Conservation (phyloP, 1,139 yeast species). For the Candida sp. region DNA sequence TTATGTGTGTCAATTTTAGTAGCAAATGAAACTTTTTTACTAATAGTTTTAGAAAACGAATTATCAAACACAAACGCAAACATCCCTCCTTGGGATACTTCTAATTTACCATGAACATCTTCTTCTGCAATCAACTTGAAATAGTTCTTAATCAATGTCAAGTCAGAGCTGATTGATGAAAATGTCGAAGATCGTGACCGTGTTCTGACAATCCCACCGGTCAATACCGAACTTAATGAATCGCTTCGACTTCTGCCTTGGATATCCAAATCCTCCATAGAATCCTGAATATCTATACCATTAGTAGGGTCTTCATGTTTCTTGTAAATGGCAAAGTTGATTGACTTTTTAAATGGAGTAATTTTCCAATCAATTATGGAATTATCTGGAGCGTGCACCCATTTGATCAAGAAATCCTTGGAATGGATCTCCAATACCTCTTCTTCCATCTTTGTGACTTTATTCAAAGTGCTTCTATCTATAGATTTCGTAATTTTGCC, state of each 20-base stretch:
- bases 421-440: constrained; percentile 89
- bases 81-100: constrained; percentile 56
- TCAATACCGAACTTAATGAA: constrained; percentile 36
- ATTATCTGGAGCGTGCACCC: constrained; percentile 77
- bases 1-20: constrained; percentile 34
- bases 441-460: constrained; percentile 1
- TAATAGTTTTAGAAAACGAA: constrained; percentile 81
- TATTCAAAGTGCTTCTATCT: constrained; percentile 6
- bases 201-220: constrained; percentile 30
- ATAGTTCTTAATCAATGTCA: constrained; percentile 38
- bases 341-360: constrained; percentile 81
- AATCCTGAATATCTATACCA: constrained; percentile 5
- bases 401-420: constrained; percentile 82
- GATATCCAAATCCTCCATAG: constrained; percentile 1
- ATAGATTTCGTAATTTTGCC: constrained; percentile 2
- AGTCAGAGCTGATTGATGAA: constrained; percentile 32
- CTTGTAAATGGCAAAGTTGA: constrained; percentile 60
- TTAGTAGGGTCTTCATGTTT: constrained; percentile 26
- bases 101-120: constrained; percentile 59
- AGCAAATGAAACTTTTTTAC: constrained; percentile 77
- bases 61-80: constrained; percentile 92
- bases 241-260: constrained; percentile 23
- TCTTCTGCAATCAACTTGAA: constrained; percentile 53
- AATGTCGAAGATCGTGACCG: constrained; percentile 35
- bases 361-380: constrained; percentile 74